Evolutionary conservation across 345 rosid genomes (phyloP), one percentile per base, ranked within the genome.

Genomic region (Camelina laxa): DNA sequence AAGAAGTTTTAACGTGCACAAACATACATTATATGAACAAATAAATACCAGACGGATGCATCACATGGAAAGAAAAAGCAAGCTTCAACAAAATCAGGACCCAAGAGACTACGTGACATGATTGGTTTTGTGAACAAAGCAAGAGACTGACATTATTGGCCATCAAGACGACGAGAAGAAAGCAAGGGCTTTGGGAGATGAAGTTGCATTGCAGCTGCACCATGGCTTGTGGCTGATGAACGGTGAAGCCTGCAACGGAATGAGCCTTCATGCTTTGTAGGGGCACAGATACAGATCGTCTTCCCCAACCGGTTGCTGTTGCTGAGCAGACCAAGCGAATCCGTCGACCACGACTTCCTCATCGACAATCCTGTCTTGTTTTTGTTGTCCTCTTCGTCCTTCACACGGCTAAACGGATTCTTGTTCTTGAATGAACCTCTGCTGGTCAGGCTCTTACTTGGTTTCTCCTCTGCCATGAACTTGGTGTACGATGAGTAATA

Each of bases 321-420:
- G 71, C 47, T 22, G 17, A 72, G 73, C 49, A 39, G 49, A 56
- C 72, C 73, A 65, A 77, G 64, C 9, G 81, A 77, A 19, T 72
- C 73, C 3, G 81, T 77, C 20, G 81, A 77, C 81, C 81, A 78
- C 0, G 81, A 78, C 70, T 78, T 78, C 65, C 60, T 72, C 81
- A 78, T 78, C 16, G 69, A 48, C 60, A 44, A 33, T 16, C 51
- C 74, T 60, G 47, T 50, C 55, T 19, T 71, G 63, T 24, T 64
- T 39, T 35, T 67, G 59, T 45, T 67, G 15, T 51, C 35, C 0
- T 60, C 69, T 27, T 72, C 67, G 0, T 41, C 73, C 15, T 72
- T 77, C 14, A 76, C 7, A 47, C 80, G 76, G 50, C 67, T 56
- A 54, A 64, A 64, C 9, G 71, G 80, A 51, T 70, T 76, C 65